Evolutionary conservation across 2,329 filamentous ascomycete species (phyloP).

Genomic region (Trichoderma sp.): DNA sequence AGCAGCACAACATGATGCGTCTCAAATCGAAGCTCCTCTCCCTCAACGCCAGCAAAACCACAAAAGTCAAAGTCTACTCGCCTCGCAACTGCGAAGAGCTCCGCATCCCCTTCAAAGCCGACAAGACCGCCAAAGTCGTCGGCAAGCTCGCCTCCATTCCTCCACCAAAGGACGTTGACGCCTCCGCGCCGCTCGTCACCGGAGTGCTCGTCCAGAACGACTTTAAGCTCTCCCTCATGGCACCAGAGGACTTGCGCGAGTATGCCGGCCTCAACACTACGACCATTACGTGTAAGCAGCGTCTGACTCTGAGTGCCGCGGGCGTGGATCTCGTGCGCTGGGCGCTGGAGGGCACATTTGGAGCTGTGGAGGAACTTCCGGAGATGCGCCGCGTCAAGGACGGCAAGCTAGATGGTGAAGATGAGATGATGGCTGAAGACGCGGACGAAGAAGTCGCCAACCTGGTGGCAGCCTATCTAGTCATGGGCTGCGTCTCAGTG

Average conservation of each 20-base stretch:
- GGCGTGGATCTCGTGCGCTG: conserved; percentile 90
- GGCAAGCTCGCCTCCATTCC: conserved; percentile 84
- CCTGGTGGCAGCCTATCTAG: conserved; percentile 59
- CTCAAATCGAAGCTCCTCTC: conserved; percentile 92
- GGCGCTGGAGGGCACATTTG: conserved; percentile 93
- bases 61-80: conserved; percentile 88
- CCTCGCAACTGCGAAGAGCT: conserved; percentile 95
- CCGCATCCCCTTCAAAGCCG: conserved; percentile 89
- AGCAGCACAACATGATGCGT: conserved; percentile 97
- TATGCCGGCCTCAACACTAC: conserved; percentile 97
- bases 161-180: conserved; percentile 55
- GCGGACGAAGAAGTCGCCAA: conserved; percentile 65
- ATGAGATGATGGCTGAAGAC: conserved; percentile 45
- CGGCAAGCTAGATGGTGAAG: conserved; percentile 36
- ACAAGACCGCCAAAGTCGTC: conserved; percentile 95
- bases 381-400: conserved; percentile 49
- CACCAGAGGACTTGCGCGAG: conserved; percentile 90
- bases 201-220: conserved; percentile 97
- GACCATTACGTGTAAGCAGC: conserved; percentile 89
- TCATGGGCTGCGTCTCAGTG: conserved; percentile 93
- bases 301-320: conserved; percentile 82
- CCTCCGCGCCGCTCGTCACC: conserved; percentile 62
- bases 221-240: conserved; percentile 97
- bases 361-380: conserved; percentile 71
- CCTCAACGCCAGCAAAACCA: conserved; percentile 78